Evolutionary conservation across 305 asterid species (phyloP), one percentile per base, ranked within the genome.

Genomic region (Euphrasia arctica): DNA sequence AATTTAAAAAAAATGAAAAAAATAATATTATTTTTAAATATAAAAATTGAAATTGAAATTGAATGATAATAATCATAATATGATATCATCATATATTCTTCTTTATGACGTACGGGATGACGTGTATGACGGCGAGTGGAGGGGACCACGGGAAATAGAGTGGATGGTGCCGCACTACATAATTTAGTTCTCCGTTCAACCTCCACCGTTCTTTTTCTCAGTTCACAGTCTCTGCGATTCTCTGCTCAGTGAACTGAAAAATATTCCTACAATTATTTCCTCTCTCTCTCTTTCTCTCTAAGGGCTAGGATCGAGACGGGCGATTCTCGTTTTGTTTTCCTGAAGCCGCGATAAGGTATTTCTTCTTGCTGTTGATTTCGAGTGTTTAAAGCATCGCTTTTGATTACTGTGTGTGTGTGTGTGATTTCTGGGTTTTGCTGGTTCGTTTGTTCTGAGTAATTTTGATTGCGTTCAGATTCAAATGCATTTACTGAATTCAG

Each of bases 131-230:
- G 69, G 7, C 74, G 63, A 49, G 68, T 67, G 72, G 78, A 28
- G 18, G 36, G 71, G 75, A 60, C 71, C 77, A 67, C 71, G 45
- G 68, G 6, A 66, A 18, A 36, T 25, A 71, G 65, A 12, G 54
- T 69, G 80, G 82, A 65, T 65, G 72, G 63, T 31, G 77, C 76
- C 74, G 70, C 83, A 75, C 56, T 32, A 60, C 5, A 39, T 63
- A 45, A 54, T 47, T 47, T 47, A 57, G 59, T 65, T 61, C 56
- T 75, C 67, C 70, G 60, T 36, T 72, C 78, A 58, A 60, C 68
- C 31, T 72, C 70, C 64, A 25, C 73, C 78, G 32, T 68, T 64
- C 75, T 72, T 74, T 72, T 68, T 65, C 56, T 60, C 54, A 14
- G 49, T 59, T 58, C 31, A 9, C 58, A 54, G 58, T 18, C 32